Percentiles rank a stretch among this genome's conserved stretches.
Evolutionary conservation across 1,284 basidiomycete species (phyloP).

Genomic region (Ganoderma lingzhi): DNA sequence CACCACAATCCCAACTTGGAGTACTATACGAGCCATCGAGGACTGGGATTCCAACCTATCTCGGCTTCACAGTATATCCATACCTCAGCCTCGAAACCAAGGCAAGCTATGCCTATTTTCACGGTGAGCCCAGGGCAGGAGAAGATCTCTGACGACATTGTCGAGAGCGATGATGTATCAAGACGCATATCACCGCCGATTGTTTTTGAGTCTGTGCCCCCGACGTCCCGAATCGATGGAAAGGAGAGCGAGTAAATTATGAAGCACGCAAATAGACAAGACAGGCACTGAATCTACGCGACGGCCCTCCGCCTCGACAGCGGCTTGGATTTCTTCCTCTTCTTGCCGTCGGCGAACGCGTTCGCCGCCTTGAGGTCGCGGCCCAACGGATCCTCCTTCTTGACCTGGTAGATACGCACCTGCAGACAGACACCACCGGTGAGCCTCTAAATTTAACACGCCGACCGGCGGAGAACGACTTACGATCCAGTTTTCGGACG

Average conservation of each 20-base stretch:
- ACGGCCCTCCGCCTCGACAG: constrained; percentile 63
- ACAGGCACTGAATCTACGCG: constrained; percentile 35
- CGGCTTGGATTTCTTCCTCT: constrained; percentile 81
- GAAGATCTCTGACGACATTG: background rate
- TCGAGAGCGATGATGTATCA: background rate
- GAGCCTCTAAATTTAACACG: constrained; percentile 2
- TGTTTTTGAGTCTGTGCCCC: background rate
- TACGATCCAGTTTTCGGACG: constrained; percentile 98
- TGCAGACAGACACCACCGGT: constrained; percentile 38
- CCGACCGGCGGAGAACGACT: constrained; percentile 39
- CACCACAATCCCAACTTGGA: background rate
- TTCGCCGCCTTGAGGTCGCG: constrained; percentile 89
- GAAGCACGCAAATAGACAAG: constrained; percentile 7
- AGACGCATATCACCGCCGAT: background rate
- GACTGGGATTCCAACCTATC: background rate
- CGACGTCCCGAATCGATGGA: background rate
- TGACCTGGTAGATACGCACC: constrained; percentile 96
- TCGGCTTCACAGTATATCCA: background rate
- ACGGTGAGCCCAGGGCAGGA: background rate
- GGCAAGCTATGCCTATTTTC: background rate
- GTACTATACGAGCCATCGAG: background rate
- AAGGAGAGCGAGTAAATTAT: constrained; percentile 17
- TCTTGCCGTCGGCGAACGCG: constrained; percentile 88
- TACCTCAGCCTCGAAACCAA: background rate
- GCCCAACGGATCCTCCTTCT: constrained; percentile 93